Base-by-base conservation (phyloP, 2,329 filamentous ascomycete genomes). In the Periconia digitata region DNA sequence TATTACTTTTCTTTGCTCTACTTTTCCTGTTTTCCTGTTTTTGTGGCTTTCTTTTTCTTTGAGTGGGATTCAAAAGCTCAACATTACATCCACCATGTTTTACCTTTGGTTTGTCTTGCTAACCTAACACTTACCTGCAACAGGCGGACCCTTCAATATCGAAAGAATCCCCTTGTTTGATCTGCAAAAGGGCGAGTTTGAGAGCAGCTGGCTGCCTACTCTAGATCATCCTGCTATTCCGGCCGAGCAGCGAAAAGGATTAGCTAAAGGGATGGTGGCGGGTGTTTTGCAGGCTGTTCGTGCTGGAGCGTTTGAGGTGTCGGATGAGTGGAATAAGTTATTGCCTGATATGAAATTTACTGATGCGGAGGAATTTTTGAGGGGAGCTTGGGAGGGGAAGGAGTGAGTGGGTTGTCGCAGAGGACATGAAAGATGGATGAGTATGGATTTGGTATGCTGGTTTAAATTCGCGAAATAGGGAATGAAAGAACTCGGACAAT, bases 161-260 rank as follows among this genome's bases (percentile, higher is more conserved):
- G 75, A 79, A 0, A 73, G 64, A 10, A 62, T 81, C 2, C 69
- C 71, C 27, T 24, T 67, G 1, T 64, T 72, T 24, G 78, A 82
- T 49, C 72, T 82, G 27, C 27, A 10, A 59, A 67, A 61, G 8
- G 76, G 77, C 23, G 47, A 45, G 8, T 41, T 59, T 24, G 58
- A 67, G 10, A 62, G 72, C 0, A 71, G 74, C 2, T 79, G 77
- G 77, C 37, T 53, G 15, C 52, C 74, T 12, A 18, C 54, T 50
- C 49, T 56, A 3, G 49, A 48, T 1, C 69, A 68, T 36, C 56
- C 51, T 22, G 49, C 65, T 2, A 52, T 77, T 37, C 43, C 63
- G 2, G 59, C 60, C 3, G 72, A 76, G 0, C 49, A 72, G 23
- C 57, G 62, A 2, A 51, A 58, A 6, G 60, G 47, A 0, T 50